Percentiles rank a stretch among this genome's conserved stretches.
These are phyloP conservation scores for Monosporascus ibericus DNA, from an alignment of 2,329 filamentous ascomycete species.

Conservation along the genomic window DNA sequence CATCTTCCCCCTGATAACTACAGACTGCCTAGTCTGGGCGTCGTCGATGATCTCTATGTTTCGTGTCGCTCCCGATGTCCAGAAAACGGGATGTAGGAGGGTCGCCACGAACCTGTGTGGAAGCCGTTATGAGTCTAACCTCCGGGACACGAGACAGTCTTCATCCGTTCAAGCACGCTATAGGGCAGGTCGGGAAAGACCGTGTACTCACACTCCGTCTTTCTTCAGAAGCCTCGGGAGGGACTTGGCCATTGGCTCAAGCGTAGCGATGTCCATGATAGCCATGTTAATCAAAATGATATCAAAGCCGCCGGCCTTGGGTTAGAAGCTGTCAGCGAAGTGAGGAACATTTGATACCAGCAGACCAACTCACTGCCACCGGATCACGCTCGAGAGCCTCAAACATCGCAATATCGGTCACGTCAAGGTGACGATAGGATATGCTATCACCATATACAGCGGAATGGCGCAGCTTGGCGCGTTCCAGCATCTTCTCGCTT, in stretches of 20 bases:
- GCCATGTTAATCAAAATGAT: conserved; percentile 43
- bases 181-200: not conserved
- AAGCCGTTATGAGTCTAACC: not conserved
- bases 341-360: not conserved
- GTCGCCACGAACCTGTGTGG: conserved; percentile 36
- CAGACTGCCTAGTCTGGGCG: conserved; percentile 27
- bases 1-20: conserved; percentile 29
- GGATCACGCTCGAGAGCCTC: conserved; percentile 10
- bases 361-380: not conserved
- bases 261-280: conserved; percentile 39
- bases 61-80: conserved; percentile 36
- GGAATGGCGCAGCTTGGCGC: conserved; percentile 21
- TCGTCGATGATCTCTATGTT: conserved; percentile 34
- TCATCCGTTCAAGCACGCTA: too few relatives aligned
- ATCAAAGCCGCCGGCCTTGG: conserved; percentile 30
- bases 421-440: conserved; percentile 29
- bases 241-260: conserved; percentile 35
- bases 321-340: not conserved
- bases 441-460: conserved; percentile 16
- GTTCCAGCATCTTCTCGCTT: conserved; percentile 32
- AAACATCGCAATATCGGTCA: conserved; percentile 29
- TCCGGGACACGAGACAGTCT: too few relatives aligned
- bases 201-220: conserved; percentile 32
- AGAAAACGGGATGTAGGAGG: conserved; percentile 43
- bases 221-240: conserved; percentile 34